Base-by-base conservation (phyloP, 1,284 basidiomycete genomes). In the Coriolopsis trogii region DNA sequence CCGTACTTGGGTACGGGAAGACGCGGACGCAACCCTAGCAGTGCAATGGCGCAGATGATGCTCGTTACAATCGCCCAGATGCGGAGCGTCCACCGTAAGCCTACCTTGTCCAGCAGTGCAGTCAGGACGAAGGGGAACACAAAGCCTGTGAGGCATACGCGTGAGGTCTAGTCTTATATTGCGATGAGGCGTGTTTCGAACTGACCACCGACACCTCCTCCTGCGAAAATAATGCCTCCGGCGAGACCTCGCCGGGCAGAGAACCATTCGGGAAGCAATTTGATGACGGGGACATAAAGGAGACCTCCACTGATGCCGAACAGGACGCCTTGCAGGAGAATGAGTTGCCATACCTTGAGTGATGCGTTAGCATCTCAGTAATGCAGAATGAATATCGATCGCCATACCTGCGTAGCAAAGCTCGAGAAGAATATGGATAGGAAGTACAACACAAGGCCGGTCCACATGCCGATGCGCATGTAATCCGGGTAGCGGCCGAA, bases 341-440 rank as follows among this genome's bases (percentile, higher is more conserved):
- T 62, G n/a, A 69, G 55, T 15, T 62, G 60, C 63, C 62, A 65
- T 2, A 65, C 57, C 65, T 67, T n/a, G n/a, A n/a, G n/a, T n/a
- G n/a, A n/a, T n/a, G n/a, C n/a, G n/a, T n/a, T n/a, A n/a, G n/a
- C n/a, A n/a, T n/a, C n/a, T 42, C 10, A 20, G 3, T 15, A 7
- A 20, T 6, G 3, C 9, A 25, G n/a, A 26, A 13, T 16, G 13
- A 23, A 15, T 10, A 36, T 2, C 6, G 7, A 4, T 21, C 0
- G 4, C 39, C 55, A 3, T 40, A 64, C 63, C 33, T 62, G 37
- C 10, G 46, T 63, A 9, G 59, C 64, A 33, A 67, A 67, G 47
- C 67, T 67, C 4, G 64, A 63, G 7, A 62, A 40, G 15, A 65
- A 53, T 13, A 65, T 58, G 7, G 58, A 63, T 15, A 55, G 13